Percentiles rank a stretch among this genome's conserved stretches.
phyloP scores from a whole-genome alignment of 2,329 filamentous ascomycete genomes.

The Diaporthe citriasiana region DNA sequence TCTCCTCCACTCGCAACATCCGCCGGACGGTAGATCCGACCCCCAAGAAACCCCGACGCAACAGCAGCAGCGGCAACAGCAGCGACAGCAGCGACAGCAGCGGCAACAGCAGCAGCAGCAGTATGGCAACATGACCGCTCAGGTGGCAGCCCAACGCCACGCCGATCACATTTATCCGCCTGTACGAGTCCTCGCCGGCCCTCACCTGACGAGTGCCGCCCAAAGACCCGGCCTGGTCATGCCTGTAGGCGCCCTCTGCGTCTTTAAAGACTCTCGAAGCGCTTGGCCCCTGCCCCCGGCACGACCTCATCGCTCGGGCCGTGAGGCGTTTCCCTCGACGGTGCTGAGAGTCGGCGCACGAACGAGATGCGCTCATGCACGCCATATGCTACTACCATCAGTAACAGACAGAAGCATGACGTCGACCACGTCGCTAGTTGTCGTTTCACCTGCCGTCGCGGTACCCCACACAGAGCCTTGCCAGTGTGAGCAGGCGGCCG shows the following conservation, averaged over 20 bases:
- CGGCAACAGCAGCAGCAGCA: too few relatives aligned
- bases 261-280: not conserved
- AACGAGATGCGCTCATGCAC: constrained; percentile 10
- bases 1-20: not conserved
- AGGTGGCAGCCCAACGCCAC: constrained; percentile 22
- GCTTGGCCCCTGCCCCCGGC: not conserved
- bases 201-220: constrained; percentile 7
- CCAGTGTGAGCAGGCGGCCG: constrained; percentile 16
- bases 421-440: constrained; percentile 1
- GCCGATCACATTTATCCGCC: constrained; percentile 9
- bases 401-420: not conserved
- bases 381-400: not conserved
- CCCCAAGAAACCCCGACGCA: constrained; percentile 15
- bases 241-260: not conserved
- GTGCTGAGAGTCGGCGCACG: constrained; percentile 2
- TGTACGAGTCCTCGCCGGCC: not conserved
- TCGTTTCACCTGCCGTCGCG: not conserved
- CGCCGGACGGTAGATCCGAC: constrained; percentile 12
- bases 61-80: not conserved
- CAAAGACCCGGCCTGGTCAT: not conserved
- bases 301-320: not conserved
- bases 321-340: not conserved
- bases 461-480: constrained; percentile 4
- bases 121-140: not conserved
- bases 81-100: too few relatives aligned